Percentiles rank a stretch among this genome's conserved stretches.
These are phyloP conservation scores for Amauroascus verrucosus DNA, from an alignment of 2,329 filamentous ascomycete species.

Conservation along the genomic window DNA sequence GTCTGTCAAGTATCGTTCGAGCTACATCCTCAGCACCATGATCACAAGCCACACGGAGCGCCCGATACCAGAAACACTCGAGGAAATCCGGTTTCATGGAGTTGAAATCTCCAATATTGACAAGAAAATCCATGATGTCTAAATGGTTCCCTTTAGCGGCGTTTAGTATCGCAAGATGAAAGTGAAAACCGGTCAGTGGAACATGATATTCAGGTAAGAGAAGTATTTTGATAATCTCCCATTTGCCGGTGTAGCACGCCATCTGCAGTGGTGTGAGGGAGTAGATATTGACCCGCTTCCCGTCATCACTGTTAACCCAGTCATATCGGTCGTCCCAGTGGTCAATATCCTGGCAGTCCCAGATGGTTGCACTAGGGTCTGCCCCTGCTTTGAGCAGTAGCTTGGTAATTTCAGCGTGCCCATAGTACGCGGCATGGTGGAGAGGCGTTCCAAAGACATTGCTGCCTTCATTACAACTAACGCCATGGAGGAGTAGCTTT, in stretches of 20 bases:
- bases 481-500: not conserved
- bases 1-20: slow-evolving; percentile 2
- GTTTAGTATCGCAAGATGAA: not conserved
- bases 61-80: not conserved
- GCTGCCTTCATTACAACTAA: not conserved
- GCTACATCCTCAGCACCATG: not conserved
- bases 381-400: slow-evolving; percentile 4
- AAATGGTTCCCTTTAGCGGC: slow-evolving; percentile 2
- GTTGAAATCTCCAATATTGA: slow-evolving; percentile 1
- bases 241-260: slow-evolving; percentile 2
- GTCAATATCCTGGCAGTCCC: not conserved
- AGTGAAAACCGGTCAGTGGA: not conserved
- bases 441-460: slow-evolving; percentile 6
- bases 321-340: not conserved
- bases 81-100: not conserved
- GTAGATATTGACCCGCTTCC: not conserved
- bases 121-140: slow-evolving; percentile 1
- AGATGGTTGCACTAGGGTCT: not conserved
- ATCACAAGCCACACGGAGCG: slow-evolving; percentile 2
- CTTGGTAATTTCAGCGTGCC: not conserved
- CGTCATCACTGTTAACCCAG: not conserved
- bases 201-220: not conserved
- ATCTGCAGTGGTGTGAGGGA: not conserved
- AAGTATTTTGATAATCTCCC: slow-evolving; percentile 5
- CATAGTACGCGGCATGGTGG: slow-evolving; percentile 1